Percentiles rank a stretch among this genome's conserved stretches.
Conservation (phyloP, 371 early-diverging fungal species). For the Chytridium lagenaria region DNA sequence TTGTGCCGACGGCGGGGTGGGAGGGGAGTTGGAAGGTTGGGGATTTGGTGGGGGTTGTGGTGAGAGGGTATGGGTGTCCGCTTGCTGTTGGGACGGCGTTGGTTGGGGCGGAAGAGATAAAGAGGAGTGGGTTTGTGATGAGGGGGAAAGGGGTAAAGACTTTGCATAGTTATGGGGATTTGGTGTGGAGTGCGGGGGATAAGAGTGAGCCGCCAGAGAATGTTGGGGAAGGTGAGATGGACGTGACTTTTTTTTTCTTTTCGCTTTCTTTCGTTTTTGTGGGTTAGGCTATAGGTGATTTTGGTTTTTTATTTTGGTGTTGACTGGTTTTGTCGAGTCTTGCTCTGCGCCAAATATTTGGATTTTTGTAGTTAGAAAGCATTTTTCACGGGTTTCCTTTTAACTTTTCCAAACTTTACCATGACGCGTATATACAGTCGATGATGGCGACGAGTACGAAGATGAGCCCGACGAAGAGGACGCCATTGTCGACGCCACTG, state of each 20-base stretch:
- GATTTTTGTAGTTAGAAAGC: too few species aligned
- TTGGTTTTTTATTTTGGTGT: not conserved
- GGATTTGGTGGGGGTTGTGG: constrained; percentile 32
- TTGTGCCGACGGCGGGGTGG: constrained; percentile 27
- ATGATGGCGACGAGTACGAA: not conserved
- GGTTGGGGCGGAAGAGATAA: constrained; percentile 28
- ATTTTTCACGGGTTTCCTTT: too few species aligned
- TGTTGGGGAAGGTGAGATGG: not conserved
- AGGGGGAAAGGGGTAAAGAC: constrained; percentile 43
- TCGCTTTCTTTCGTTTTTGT: not conserved
- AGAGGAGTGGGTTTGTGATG: constrained; percentile 13
- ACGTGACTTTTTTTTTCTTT: not conserved
- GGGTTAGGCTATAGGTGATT: too few species aligned
- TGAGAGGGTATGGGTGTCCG: constrained; percentile 35
- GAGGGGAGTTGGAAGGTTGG: constrained; percentile 23
- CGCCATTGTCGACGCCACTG: not conserved
- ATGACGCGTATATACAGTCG: not conserved
- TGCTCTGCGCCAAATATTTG: too few species aligned
- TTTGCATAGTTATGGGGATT: constrained; percentile 38
- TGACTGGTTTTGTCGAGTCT: not conserved
- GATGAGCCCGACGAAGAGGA: constrained; percentile 14
- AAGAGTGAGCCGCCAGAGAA: constrained; percentile 9
- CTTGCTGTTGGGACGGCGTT: constrained; percentile 42
- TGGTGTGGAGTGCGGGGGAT: constrained; percentile 37
- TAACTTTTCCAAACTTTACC: not conserved